Evolutionary conservation across 129 eudicot species (phyloP), one percentile per base, ranked within the genome.

Genomic region (Arctium lappa): DNA sequence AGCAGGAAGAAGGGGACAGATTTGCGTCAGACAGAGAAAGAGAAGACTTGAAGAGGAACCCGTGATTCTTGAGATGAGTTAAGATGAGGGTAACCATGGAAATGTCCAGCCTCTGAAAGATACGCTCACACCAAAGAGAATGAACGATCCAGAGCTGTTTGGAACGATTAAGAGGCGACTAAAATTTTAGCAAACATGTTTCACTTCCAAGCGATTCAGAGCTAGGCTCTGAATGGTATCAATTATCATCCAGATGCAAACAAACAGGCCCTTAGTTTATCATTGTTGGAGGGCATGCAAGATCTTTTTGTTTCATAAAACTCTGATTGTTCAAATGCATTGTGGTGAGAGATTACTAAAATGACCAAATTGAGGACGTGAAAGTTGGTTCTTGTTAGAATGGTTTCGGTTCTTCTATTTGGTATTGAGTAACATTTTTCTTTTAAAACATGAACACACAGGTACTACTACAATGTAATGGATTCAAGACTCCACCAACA

Each of bases 401-500:
- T 16, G 29, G 69, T 42, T 69, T 1, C 7, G 27, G 15, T 42
- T 42, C 18, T 42, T 42, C 18, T 74, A 42, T 37, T 11, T 73
- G 76, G 83, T 70, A 44, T 32, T 8, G 22, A 31, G 22, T 80
- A 15, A 72, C 44, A 34, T 29, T 4, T 22, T 50, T n/a, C 38
- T 13, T 53, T 79, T 63, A 37, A 72, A 65, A 65, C 62, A 33
- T 29, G 10, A 18, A 39, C 18, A 50, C 81, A 80, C 86, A 92
- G 97, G 82, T 92, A 90, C 70, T 91, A 92, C 90, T 92, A 87
- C 80, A 92, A 92, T 80, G 97, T 92, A 56, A 48, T 79, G 72
- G 97, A 92, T 86, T 32, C 82, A 37, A 92, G 97, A 79, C 97
- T 92, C 31, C 68, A 83, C 65, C 94, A 92, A 82, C 97, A 92